Evolutionary conservation across 192 early-diverging fungal species (phyloP).

Genomic region (Dissophora globulifera): DNA sequence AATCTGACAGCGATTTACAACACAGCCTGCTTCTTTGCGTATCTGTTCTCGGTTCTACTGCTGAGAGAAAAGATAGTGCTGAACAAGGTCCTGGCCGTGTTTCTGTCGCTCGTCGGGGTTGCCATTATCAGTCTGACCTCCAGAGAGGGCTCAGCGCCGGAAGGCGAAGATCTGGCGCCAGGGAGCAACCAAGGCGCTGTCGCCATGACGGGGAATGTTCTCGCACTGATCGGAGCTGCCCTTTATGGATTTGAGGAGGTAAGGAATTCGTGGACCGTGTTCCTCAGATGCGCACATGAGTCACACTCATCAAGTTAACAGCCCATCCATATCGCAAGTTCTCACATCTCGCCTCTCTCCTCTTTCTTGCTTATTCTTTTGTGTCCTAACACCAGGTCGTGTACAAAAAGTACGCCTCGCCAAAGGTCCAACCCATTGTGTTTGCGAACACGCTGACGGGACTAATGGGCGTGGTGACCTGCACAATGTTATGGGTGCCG

Average conservation of each 20-base stretch:
- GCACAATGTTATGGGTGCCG: slow-evolving; percentile 75
- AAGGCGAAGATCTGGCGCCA: slow-evolving; percentile 10
- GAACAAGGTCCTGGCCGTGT: slow-evolving; percentile 71
- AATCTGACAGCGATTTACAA: slow-evolving; percentile 87
- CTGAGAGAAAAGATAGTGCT: slow-evolving; percentile 70
- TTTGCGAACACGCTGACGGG: slow-evolving; percentile 81
- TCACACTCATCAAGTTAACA: too few species aligned
- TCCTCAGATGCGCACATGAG: neutral
- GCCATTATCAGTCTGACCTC: slow-evolving; percentile 68
- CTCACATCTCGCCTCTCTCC: neutral
- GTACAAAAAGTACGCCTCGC: slow-evolving; percentile 82
- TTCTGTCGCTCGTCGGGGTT: slow-evolving; percentile 76
- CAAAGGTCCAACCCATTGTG: slow-evolving; percentile 66
- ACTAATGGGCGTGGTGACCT: slow-evolving; percentile 74
- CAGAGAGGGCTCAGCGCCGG: neutral
- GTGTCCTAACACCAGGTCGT: slow-evolving; percentile 55
- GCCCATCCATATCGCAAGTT: neutral
- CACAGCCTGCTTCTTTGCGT: slow-evolving; percentile 85
- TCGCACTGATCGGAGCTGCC: slow-evolving; percentile 72
- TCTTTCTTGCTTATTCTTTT: slow-evolving; percentile 5
- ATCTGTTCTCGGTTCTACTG: slow-evolving; percentile 79
- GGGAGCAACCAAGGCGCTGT: neutral
- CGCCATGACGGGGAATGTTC: slow-evolving; percentile 64
- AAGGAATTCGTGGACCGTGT: neutral
- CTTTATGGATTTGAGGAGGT: slow-evolving; percentile 81